phyloP scores from a whole-genome alignment of 1,139 yeast species.

The Yamadazyma sp. region DNA sequence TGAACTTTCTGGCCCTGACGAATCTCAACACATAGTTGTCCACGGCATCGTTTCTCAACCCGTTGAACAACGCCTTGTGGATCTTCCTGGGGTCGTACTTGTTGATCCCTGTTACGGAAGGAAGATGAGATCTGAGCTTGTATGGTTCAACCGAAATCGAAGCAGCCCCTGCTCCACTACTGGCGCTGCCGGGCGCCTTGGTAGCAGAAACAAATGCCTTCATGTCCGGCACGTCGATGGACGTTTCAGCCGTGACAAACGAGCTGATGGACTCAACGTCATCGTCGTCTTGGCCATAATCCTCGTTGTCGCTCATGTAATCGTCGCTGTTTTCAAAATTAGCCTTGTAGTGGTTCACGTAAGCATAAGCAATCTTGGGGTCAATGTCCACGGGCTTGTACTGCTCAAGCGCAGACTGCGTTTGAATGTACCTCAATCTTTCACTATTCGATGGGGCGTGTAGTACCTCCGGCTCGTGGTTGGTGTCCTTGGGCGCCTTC shows the following conservation, averaged over 20 bases:
- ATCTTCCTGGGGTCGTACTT: constrained; percentile 27
- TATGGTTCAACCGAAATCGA: constrained; percentile 10
- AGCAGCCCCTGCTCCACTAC: neutral
- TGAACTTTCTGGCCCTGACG: constrained; percentile 46
- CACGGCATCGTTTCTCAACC: constrained; percentile 31
- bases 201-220: constrained; percentile 11
- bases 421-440: constrained; percentile 33
- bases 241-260: constrained; percentile 40
- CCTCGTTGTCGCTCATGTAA: constrained; percentile 22
- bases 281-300: constrained; percentile 19
- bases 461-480: constrained; percentile 12
- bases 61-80: constrained; percentile 25
- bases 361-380: constrained; percentile 27
- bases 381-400: constrained; percentile 25
- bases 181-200: neutral
- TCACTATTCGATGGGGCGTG: constrained; percentile 22
- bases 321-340: constrained; percentile 26
- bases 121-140: constrained; percentile 16
- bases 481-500: constrained; percentile 9
- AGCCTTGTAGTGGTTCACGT: constrained; percentile 22
- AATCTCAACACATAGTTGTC: constrained; percentile 40
- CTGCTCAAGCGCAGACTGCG: constrained; percentile 29
- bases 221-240: constrained; percentile 27
- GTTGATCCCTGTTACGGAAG: constrained; percentile 17
- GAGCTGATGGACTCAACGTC: constrained; percentile 30